phyloP scores from a whole-genome alignment of 257 asterid genomes.

The Cordia subcordata region DNA sequence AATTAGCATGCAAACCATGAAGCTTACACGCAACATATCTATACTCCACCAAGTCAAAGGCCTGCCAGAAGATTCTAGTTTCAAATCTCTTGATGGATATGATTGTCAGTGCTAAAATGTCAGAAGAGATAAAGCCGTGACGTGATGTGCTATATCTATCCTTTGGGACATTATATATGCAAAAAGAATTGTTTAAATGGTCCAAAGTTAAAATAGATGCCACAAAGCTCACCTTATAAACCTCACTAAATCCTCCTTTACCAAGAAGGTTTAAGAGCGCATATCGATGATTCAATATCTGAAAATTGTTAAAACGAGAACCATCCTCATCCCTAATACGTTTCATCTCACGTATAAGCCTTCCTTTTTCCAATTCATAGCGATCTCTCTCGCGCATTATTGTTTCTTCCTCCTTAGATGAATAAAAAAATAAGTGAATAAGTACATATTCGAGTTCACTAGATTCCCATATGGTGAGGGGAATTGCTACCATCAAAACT shows the following conservation, averaged over 20 bases:
- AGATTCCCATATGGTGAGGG: not conserved
- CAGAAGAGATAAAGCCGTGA: conserved; percentile 2
- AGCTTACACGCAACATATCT: conserved; percentile 99
- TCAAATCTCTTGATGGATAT: conserved; percentile 17
- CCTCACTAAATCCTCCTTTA: conserved; percentile 98
- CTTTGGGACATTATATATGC: too few species aligned
- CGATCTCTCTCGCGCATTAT: conserved; percentile 94
- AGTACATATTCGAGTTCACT: not conserved
- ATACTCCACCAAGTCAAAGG: conserved; percentile 94
- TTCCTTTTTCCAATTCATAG: conserved; percentile 89
- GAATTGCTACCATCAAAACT: conserved; percentile 3
- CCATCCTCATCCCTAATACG: conserved; percentile 98
- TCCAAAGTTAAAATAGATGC: conserved; percentile 5
- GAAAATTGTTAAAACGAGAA: conserved; percentile 92
- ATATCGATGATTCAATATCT: conserved; percentile 88
- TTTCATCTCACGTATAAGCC: conserved; percentile 96
- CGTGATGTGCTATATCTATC: too few species aligned
- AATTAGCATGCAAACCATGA: conserved; percentile 92
- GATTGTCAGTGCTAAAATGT: not conserved
- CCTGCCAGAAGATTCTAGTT: conserved; percentile 47
- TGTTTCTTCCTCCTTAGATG: conserved; percentile 84
- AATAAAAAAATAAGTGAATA: conserved; percentile 5
- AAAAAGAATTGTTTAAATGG: conserved; percentile 11
- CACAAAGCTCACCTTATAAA: conserved; percentile 63
- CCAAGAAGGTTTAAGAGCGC: conserved; percentile 98